Evolutionary conservation across 306 rosid species (phyloP).

Genomic region (apple (Malus domestica)): ASM211411v1 NC_041801.1:5700501-5701000

Average conservation of each 20-base stretch:
- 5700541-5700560: no score
- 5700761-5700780: background rate
- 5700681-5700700: background rate
- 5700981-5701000: conserved; percentile 62
- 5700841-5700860: background rate
- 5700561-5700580: no score
- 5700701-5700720: no score
- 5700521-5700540: no score
- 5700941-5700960: conserved; percentile 53
- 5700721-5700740: background rate
- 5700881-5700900: conserved; percentile 37
- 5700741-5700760: no score
- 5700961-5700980: conserved; percentile 52
- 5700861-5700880: background rate
- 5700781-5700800: background rate
- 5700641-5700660: no score
- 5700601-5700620: background rate
- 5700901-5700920: conserved; percentile 53
- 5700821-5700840: background rate
- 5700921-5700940: conserved; percentile 66
- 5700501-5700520: no score
- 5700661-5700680: no score
- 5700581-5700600: no score
- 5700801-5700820: background rate
- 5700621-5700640: background rate